Evolutionary conservation across 495 filamentous ascomycete genomes (phyloP).

Genomic region (Xylaria castorea): DNA sequence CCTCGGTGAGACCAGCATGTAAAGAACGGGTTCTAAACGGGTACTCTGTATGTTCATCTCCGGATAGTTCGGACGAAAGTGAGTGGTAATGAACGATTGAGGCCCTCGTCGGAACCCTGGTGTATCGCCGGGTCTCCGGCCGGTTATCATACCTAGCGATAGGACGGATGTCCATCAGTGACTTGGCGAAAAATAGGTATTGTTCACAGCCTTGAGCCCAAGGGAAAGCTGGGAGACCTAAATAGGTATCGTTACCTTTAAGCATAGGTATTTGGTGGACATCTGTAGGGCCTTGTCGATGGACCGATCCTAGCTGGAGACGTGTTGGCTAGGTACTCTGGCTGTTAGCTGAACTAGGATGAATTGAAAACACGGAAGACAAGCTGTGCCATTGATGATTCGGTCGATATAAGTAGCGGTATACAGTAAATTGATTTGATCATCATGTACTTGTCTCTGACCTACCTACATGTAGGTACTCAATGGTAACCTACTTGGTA

Average conservation of each 20-base stretch:
- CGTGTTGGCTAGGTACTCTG: background rate
- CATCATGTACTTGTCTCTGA: background rate
- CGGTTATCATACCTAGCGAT: background rate
- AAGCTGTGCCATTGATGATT: background rate
- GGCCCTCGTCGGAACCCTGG: background rate
- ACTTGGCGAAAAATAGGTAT: background rate
- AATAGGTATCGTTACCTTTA: background rate
- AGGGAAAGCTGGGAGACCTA: background rate
- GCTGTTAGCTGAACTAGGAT: background rate
- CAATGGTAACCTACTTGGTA: background rate
- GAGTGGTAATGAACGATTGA: background rate
- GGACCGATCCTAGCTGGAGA: background rate
- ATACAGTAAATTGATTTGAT: too few species aligned
- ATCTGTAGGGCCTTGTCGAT: background rate
- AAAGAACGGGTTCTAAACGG: background rate
- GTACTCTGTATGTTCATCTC: background rate
- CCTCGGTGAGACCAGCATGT: background rate
- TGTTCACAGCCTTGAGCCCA: background rate
- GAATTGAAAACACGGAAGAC: too few species aligned
- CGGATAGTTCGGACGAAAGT: slow-evolving; percentile 15
- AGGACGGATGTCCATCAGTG: background rate
- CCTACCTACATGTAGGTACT: background rate
- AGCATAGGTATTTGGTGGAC: background rate
- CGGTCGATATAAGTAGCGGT: background rate
- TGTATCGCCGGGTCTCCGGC: background rate